Conservation (phyloP, 108 stramenopile genomes). For the Nitzschia putrida region DNA sequence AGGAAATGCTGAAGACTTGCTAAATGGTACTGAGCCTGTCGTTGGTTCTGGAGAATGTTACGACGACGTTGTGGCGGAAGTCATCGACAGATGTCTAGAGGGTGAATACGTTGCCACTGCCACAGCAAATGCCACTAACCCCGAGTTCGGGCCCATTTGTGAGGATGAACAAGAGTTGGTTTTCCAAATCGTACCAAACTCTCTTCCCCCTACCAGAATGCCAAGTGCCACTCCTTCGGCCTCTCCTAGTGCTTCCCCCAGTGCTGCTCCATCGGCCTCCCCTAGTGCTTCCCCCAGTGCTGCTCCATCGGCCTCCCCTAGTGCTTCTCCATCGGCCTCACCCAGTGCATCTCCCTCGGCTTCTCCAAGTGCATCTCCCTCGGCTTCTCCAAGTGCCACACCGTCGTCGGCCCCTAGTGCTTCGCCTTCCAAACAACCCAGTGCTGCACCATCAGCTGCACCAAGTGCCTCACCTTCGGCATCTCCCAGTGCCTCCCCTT, state of each 20-base stretch:
- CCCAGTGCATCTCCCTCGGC: constrained; percentile 2
- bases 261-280: neutral
- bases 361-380: neutral
- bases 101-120: constrained; percentile 14
- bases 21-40: constrained; percentile 1
- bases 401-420: constrained; percentile 5
- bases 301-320: constrained; percentile 2
- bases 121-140: constrained; percentile 27
- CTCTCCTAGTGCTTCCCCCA: neutral
- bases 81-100: constrained; percentile 19
- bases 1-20: constrained; percentile 4
- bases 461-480: constrained; percentile 3
- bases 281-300: constrained; percentile 1
- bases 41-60: constrained; percentile 26
- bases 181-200: constrained; percentile 11
- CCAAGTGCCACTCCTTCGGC: neutral
- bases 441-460: constrained; percentile 1
- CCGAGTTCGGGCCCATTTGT: constrained; percentile 10
- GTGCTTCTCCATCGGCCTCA: neutral
- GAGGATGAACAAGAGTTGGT: constrained; percentile 11
- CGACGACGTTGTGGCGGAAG: constrained; percentile 1
- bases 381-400: neutral
- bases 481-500: neutral
- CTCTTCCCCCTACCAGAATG: neutral
- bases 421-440: constrained; percentile 10